phyloP scores from a whole-genome alignment of 192 early-diverging fungal genomes.

The Rhizophagus prolifer region DNA sequence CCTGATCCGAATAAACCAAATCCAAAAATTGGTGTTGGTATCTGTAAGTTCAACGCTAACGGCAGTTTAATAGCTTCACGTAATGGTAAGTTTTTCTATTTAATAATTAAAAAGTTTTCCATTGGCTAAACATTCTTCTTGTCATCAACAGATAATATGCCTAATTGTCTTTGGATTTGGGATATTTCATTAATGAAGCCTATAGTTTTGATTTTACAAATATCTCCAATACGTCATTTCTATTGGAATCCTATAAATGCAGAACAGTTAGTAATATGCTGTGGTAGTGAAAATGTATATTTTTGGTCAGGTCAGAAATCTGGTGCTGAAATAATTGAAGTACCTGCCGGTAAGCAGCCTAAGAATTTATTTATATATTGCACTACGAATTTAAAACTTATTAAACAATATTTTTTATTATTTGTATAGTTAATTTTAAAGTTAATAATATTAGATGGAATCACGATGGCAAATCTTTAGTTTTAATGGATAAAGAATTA shows the following conservation, averaged over 20 bases:
- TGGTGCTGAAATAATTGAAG: conserved; percentile 45
- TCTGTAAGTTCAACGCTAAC: conserved; percentile 63
- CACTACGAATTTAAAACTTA: not conserved
- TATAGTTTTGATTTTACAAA: conserved; percentile 59
- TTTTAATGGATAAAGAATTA: conserved; percentile 72
- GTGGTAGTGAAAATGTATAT: conserved; percentile 59
- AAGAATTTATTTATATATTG: conserved; percentile 12
- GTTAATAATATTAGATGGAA: conserved; percentile 64
- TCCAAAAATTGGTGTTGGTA: conserved; percentile 70
- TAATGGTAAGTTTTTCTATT: conserved; percentile 58
- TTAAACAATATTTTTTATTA: not conserved
- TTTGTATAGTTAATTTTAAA: conserved; percentile 56
- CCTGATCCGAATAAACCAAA: conserved; percentile 70
- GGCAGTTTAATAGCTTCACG: conserved; percentile 58
- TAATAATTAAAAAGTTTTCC: not conserved
- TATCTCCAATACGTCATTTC: conserved; percentile 51
- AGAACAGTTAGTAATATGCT: conserved; percentile 58
- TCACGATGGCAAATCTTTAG: conserved; percentile 65
- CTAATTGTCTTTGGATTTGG: conserved; percentile 77
- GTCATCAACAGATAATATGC: conserved; percentile 65
- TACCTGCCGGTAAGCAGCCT: conserved; percentile 47
- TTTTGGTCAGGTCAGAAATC: conserved; percentile 48
- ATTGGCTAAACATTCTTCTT: not conserved
- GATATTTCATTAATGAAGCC: conserved; percentile 47
- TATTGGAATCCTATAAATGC: conserved; percentile 70